Base-by-base conservation (phyloP, 1,284 basidiomycete genomes). In the Pyrrhoderma noxium region DNA sequence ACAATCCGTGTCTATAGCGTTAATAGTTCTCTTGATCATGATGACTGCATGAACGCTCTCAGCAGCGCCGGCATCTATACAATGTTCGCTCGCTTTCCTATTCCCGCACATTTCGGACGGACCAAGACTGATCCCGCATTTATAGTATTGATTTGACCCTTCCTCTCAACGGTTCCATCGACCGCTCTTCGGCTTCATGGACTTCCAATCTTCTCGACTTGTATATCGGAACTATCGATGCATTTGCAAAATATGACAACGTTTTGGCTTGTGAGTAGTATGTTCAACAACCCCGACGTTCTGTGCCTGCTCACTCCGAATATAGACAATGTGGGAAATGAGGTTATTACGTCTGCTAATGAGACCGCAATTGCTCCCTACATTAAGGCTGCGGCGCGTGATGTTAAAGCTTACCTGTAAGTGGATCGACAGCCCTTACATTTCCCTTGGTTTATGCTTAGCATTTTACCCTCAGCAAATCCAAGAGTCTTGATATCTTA, bases 371-470 rank as follows among this genome's bases (percentile, higher is more conserved):
- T 85, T 14, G 80, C 82, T 8, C 78, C 92, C 0, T 95, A 81
- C 65, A 79, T 96, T 65, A 95, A 95, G 67, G 92, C 91, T 37
- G 92, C 92, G 16, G 90, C 90, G 19, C 80, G 93, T 37, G 93
- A 96, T 64, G 70, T 80, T 60, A 93, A 85, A 66, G 80, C 92
- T 2, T 95, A 93, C 67, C 72, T 93, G 82, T 85, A 21, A 31
- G 27, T 34, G 19, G 42, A 40, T n/a, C 38, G n/a, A 18, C 35
- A 2, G 37, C 35, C n/a, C 36, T 23, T 18, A 19, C 35, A 22
- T 52, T 34, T 46, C 31, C n/a, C 23, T 23, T 21, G 34, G 37
- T 16, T 37, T 21, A 14, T 53, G 42, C 27, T 45, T 25, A 22
- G 21, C n/a, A 16, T 22, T 5, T 5, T 14, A 8, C 21, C 38